Conservation (phyloP, 2,329 filamentous ascomycete species). For the Diaporthe australafricana region DNA sequence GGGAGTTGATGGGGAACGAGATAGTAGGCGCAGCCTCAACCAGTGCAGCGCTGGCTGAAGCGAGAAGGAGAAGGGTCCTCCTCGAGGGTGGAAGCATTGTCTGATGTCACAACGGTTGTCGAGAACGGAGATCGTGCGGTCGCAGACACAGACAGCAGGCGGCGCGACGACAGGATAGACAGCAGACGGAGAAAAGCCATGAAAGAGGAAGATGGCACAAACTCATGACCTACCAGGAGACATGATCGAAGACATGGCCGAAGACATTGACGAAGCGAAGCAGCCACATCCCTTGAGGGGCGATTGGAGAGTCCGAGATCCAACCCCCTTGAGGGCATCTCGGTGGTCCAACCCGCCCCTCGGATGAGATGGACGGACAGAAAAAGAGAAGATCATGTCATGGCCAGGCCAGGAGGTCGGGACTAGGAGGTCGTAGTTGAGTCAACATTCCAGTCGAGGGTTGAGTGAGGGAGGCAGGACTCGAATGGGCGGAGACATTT, state of each 20-base stretch:
- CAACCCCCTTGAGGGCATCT: slow-evolving; percentile 35
- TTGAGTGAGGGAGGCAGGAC: slow-evolving; percentile 17
- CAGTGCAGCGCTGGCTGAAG: slow-evolving; percentile 46
- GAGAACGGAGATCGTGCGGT: slow-evolving; percentile 23
- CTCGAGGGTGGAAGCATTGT: slow-evolving; percentile 33
- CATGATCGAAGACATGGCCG: slow-evolving; percentile 19
- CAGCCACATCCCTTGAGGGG: slow-evolving; percentile 28
- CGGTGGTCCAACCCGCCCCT: neutral
- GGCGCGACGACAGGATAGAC: neutral
- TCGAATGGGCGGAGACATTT: neutral
- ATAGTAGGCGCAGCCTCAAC: slow-evolving; percentile 53
- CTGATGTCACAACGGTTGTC: slow-evolving; percentile 29
- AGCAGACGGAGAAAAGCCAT: neutral
- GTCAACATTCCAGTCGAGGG: slow-evolving; percentile 38
- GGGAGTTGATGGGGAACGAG: slow-evolving; percentile 83
- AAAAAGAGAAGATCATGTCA: neutral
- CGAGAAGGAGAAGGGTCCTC: slow-evolving; percentile 40
- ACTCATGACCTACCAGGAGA: slow-evolving; percentile 30
- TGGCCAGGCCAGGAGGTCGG: slow-evolving; percentile 3
- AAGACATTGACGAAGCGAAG: slow-evolving; percentile 18
- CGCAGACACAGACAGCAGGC: slow-evolving; percentile 12
- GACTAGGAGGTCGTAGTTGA: slow-evolving; percentile 30
- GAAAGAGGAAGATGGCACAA: slow-evolving; percentile 24
- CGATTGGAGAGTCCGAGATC: slow-evolving; percentile 21
- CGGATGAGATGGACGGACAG: neutral